Conservation (phyloP, 768 basidiomycete genomes). For the Holtermanniella nyarrowii region DNA sequence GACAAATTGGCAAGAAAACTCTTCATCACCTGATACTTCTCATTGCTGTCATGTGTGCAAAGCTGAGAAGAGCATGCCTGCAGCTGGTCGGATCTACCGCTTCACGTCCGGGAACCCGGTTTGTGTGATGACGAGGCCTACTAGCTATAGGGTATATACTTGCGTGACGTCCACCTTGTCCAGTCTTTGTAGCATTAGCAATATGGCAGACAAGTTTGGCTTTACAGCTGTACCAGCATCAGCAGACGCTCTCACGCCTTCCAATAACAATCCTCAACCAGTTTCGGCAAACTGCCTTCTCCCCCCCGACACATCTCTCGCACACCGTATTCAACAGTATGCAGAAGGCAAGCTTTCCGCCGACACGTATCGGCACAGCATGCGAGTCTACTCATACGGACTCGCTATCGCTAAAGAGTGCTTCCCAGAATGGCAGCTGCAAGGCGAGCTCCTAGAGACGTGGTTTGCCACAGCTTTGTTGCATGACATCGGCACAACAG, state of each 20-base stretch:
- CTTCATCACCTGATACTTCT: too few relatives aligned
- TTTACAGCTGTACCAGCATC: constrained; percentile 10
- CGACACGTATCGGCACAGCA: constrained; percentile 11
- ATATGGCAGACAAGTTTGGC: too few relatives aligned
- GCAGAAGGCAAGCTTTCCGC: constrained; percentile 3
- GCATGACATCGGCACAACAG: constrained; percentile 15
- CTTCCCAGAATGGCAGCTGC: constrained; percentile 9
- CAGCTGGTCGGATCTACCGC: too few relatives aligned
- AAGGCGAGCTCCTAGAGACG: constrained; percentile 9
- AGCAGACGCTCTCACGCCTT: neutral
- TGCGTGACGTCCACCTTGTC: too few relatives aligned
- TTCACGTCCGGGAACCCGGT: too few relatives aligned
- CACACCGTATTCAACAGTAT: constrained; percentile 4
- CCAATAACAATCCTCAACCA: constrained; percentile 2
- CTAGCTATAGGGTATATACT: too few relatives aligned
- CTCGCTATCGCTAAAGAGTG: constrained; percentile 10
- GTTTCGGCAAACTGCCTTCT: neutral
- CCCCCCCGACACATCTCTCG: constrained; percentile 8
- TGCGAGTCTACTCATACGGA: constrained; percentile 14
- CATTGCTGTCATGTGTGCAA: too few relatives aligned
- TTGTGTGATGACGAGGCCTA: too few relatives aligned
- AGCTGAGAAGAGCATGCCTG: too few relatives aligned
- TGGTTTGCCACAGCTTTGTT: constrained; percentile 18
- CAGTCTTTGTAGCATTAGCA: too few relatives aligned
- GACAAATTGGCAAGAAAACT: too few relatives aligned